These are phyloP conservation scores for Paramecium bursaria DNA, from an alignment of 73 alveolate species.

Conservation along the genomic window DNA sequence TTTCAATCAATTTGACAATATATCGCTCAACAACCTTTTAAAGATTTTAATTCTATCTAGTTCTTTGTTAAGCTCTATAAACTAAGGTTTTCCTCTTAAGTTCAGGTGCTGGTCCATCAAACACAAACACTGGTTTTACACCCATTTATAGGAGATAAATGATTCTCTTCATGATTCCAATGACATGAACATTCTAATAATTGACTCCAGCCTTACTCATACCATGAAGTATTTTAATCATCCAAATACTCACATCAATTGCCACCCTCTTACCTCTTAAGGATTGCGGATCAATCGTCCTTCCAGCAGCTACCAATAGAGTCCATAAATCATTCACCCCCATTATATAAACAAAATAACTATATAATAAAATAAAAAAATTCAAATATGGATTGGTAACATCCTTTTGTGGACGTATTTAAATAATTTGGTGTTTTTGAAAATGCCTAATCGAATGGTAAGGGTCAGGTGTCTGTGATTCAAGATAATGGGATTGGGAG, in stretches of 20 bases:
- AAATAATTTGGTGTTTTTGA: slow-evolving; percentile 68
- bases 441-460: slow-evolving; percentile 32
- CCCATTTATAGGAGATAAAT: slow-evolving; percentile 80
- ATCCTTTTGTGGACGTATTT: slow-evolving; percentile 70
- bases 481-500: slow-evolving; percentile 64
- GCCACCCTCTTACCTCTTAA: slow-evolving; percentile 82
- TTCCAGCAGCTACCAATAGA: slow-evolving; percentile 81
- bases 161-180: slow-evolving; percentile 82
- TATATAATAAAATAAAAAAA: too few relatives aligned
- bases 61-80: slow-evolving; percentile 67
- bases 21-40: too few relatives aligned
- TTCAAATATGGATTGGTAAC: slow-evolving; percentile 72
- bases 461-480: slow-evolving; percentile 55
- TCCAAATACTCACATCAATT: slow-evolving; percentile 86
- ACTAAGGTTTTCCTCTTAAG: slow-evolving; percentile 75
- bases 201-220: slow-evolving; percentile 61
- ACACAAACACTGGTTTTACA: slow-evolving; percentile 86
- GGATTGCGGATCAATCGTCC: slow-evolving; percentile 75
- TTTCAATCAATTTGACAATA: slow-evolving; percentile 77
- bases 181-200: slow-evolving; percentile 65
- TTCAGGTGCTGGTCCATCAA: slow-evolving; percentile 86
- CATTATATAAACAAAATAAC: too few relatives aligned
- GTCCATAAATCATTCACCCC: slow-evolving; percentile 87
- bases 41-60: too few relatives aligned
- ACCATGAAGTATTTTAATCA: slow-evolving; percentile 75